phyloP scores from a whole-genome alignment of 192 early-diverging fungal species.

The Umbelopsis sp. region DNA sequence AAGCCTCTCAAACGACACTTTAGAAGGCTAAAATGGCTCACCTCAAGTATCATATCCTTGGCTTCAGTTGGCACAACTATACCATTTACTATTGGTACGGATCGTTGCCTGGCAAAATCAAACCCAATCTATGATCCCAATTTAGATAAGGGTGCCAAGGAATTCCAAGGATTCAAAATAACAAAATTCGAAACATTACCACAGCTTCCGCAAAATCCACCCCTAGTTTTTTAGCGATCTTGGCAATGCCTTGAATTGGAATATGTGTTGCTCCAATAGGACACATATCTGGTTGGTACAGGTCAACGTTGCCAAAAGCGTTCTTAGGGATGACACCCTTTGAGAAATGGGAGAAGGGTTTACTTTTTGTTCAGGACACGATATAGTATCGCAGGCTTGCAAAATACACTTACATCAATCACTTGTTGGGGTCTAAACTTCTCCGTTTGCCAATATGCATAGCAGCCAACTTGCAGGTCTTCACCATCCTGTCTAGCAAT shows the following conservation, averaged over 20 bases:
- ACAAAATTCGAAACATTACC: slow-evolving; percentile 47
- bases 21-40: slow-evolving; percentile 25
- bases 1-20: slow-evolving; percentile 29
- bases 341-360: neutral
- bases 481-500: slow-evolving; percentile 32
- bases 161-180: neutral
- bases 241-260: slow-evolving; percentile 53
- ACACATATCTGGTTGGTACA: slow-evolving; percentile 84
- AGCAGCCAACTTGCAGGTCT: slow-evolving; percentile 53
- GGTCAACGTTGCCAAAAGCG: slow-evolving; percentile 80
- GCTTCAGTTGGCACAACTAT: slow-evolving; percentile 68
- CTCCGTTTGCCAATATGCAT: slow-evolving; percentile 90
- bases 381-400: neutral
- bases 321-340: slow-evolving; percentile 84
- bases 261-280: slow-evolving; percentile 80
- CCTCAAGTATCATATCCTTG: slow-evolving; percentile 59
- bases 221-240: slow-evolving; percentile 72
- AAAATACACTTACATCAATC: slow-evolving; percentile 49
- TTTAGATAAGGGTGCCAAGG: slow-evolving; percentile 17
- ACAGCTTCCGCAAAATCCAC: slow-evolving; percentile 86
- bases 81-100: slow-evolving; percentile 64
- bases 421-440: slow-evolving; percentile 62
- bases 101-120: slow-evolving; percentile 62
- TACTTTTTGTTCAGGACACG: neutral
- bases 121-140: slow-evolving; percentile 59